Evolutionary conservation across 805 yeast genomes (phyloP).

Genomic region (Schwanniomyces pseudopolymorphus): DNA sequence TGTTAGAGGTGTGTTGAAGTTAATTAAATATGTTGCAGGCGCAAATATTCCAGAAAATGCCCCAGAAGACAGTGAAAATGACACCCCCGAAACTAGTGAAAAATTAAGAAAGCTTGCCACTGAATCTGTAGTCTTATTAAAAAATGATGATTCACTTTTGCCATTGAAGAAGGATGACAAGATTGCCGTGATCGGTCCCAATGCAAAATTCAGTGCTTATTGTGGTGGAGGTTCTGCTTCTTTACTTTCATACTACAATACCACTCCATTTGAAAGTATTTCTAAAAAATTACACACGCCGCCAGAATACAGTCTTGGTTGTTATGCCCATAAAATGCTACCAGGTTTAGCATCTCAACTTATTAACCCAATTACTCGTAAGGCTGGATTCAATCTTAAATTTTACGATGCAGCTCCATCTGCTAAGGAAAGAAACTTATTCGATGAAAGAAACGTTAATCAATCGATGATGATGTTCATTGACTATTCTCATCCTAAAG

Average conservation of each 20-base stretch:
- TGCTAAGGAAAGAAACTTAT: constrained; percentile 1
- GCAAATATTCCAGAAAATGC: constrained; percentile 22
- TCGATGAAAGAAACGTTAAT: constrained; percentile 18
- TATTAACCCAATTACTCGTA: constrained; percentile 19
- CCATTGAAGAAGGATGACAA: constrained; percentile 31
- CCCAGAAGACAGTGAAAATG: constrained; percentile 18
- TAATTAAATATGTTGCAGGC: constrained; percentile 20
- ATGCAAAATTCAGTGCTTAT: constrained; percentile 26
- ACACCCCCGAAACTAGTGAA: constrained; percentile 23
- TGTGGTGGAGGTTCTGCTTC: constrained; percentile 38
- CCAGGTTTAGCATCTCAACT: constrained; percentile 26
- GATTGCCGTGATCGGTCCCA: constrained; percentile 33
- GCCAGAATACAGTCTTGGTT: constrained; percentile 30
- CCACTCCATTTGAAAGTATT: constrained; percentile 25
- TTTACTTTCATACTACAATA: constrained; percentile 23
- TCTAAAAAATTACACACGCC: constrained; percentile 10
- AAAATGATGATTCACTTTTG: constrained; percentile 24
- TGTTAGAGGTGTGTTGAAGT: constrained; percentile 24
- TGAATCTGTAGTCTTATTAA: constrained; percentile 28
- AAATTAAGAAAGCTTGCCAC: constrained; percentile 20
- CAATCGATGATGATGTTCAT: constrained; percentile 17
- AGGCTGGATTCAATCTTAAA: constrained; percentile 21
- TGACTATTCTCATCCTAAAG: constrained; percentile 17
- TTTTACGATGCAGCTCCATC: constrained; percentile 17
- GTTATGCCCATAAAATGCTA: constrained; percentile 25